phyloP scores from a whole-genome alignment of 2,329 filamentous ascomycete species.

The Neonectria coccinea region DNA sequence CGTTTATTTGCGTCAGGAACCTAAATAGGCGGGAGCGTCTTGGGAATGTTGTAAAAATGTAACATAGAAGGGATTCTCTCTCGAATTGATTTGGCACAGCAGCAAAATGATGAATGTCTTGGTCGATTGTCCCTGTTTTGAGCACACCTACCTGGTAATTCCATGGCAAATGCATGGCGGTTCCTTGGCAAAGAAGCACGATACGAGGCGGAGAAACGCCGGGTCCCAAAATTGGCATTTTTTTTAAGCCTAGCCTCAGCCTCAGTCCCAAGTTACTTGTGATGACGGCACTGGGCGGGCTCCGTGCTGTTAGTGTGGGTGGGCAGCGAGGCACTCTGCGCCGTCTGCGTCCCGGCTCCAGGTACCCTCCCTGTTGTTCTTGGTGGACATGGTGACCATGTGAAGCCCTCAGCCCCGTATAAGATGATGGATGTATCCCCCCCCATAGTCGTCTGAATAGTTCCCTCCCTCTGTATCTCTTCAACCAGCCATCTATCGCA shows the following conservation, averaged over 20 bases:
- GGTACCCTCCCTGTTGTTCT: conserved; percentile 39
- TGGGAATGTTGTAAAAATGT: conserved; percentile 42
- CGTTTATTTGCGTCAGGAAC: conserved; percentile 10
- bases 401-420: conserved; percentile 37
- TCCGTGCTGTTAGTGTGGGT: conserved; percentile 34
- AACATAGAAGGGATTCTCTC: conserved; percentile 37
- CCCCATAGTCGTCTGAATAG: not conserved
- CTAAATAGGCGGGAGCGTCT: conserved; percentile 27
- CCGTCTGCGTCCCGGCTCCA: conserved; percentile 28
- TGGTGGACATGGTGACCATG: conserved; percentile 40
- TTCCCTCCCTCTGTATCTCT: conserved; percentile 14
- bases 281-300: conserved; percentile 13
- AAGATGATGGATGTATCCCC: conserved; percentile 41
- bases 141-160: not conserved
- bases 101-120: conserved; percentile 16
- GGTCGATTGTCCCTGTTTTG: conserved; percentile 9
- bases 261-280: conserved; percentile 4
- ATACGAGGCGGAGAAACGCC: conserved; percentile 3
- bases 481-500: conserved; percentile 11
- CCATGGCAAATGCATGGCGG: not conserved
- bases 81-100: conserved; percentile 23
- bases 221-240: not conserved
- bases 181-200: not conserved
- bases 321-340: conserved; percentile 27
- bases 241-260: conserved; percentile 10